Evolutionary conservation across 2,329 filamentous ascomycete genomes (phyloP).

Genomic region (Neofusicoccum cordaticola): DNA sequence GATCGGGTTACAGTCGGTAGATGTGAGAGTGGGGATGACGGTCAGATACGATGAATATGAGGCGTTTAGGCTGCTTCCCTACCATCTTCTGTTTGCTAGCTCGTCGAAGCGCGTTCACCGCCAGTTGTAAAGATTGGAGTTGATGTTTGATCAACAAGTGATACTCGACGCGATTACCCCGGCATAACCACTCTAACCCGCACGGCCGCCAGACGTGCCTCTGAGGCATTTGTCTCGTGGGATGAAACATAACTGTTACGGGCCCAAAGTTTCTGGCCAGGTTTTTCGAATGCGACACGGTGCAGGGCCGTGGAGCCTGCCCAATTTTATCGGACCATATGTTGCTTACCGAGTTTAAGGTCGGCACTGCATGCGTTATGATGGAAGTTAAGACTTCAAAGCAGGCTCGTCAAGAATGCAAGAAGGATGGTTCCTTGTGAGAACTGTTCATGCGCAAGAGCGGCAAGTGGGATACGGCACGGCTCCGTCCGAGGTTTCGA

Average conservation of each 20-base stretch:
- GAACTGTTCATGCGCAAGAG: not conserved
- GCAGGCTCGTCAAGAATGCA: no score
- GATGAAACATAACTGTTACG: not conserved
- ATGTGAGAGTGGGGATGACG: constrained; percentile 1
- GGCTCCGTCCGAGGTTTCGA: not conserved
- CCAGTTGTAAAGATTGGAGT: not conserved
- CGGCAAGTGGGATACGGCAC: not conserved
- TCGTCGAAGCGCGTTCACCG: no score
- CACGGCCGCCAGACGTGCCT: not conserved
- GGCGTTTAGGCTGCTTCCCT: not conserved
- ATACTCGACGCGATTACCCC: not conserved
- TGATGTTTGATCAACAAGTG: not conserved
- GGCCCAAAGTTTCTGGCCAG: not conserved
- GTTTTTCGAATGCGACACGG: not conserved
- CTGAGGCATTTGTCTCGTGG: not conserved
- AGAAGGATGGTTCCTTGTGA: not conserved
- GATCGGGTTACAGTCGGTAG: not conserved
- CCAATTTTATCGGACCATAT: no score
- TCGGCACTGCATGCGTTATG: no score
- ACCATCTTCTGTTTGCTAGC: not conserved
- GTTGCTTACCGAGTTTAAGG: no score
- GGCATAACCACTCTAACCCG: not conserved
- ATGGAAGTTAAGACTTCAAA: no score
- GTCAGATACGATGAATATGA: constrained; percentile 5
- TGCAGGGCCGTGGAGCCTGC: no score